Evolutionary conservation across 306 rosid genomes (phyloP), one percentile per base, ranked within the genome.

Genomic region (Cicer judaicum): DNA sequence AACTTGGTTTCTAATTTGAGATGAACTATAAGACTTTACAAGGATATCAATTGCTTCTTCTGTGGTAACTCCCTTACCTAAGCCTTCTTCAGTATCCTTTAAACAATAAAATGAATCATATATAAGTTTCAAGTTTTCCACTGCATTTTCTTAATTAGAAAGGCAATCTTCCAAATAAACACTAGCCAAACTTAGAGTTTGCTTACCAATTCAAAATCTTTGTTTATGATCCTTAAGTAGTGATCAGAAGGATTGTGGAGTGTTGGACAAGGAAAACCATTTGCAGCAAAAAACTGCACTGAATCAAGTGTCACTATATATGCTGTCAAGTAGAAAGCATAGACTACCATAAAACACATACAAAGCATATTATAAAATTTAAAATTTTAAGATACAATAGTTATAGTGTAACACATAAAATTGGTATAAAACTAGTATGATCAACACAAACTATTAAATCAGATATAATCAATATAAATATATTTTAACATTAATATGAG

Each of bases 211-310:
- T 88, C 87, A n/a, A 91, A 91, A 80, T 91, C 93, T 83, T 88
- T 91, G 87, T 91, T 91, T 54, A 91, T 85, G 38, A 86, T 88
- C 80, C 83, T 85, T 11, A 91, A 83, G 60, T 79, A 91, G 73
- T 91, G 96, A 78, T 91, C 96, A 41, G 93, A 82, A 24, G 92
- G 93, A 41, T 91, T 91, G 63, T 85, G 81, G 71, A 85, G 82
- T 11, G 82, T 65, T 50, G 91, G 90, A 43, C 96, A 88, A 5
- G 88, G 93, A 70, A 90, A 90, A 70, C 91, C 90, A 79, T 82
- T 87, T 64, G 89, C 81, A 78, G 87, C 83, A 50, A 85, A 90
- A 81, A 90, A 87, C 96, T 90, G 81, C 76, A 73, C 1, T 2
- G 13, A 64, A 62, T 29, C 9, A 56, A 44, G 11, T 36, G 18